phyloP scores from a whole-genome alignment of 2,329 filamentous ascomycete species.

The Didymella lethalis region DNA sequence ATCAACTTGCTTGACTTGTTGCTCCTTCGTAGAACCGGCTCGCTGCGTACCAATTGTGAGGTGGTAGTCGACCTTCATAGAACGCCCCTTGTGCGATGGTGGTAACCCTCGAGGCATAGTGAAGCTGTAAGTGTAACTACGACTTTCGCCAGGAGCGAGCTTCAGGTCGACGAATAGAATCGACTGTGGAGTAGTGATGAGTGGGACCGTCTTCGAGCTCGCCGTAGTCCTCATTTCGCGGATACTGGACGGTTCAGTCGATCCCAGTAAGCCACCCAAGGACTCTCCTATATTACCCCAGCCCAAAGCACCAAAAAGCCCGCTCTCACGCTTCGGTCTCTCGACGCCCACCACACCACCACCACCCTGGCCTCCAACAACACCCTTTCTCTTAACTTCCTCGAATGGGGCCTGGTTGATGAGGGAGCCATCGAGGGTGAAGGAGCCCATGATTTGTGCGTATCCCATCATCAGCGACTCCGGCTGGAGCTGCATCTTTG shows the following conservation, averaged over 20 bases:
- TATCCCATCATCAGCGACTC: constrained; percentile 98
- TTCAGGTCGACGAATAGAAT: constrained; percentile 94
- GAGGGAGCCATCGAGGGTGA: constrained; percentile 88
- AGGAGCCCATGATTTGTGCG: constrained; percentile 90
- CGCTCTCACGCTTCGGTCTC: constrained; percentile 74
- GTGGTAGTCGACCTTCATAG: constrained; percentile 92
- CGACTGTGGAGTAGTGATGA: constrained; percentile 94
- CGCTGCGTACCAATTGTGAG: constrained; percentile 91
- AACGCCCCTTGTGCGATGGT: constrained; percentile 87
- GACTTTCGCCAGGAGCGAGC: constrained; percentile 86
- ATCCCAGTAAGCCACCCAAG: constrained; percentile 84
- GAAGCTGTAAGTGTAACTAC: constrained; percentile 86
- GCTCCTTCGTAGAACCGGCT: constrained; percentile 77
- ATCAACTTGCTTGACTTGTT: constrained; percentile 85
- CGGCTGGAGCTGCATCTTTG: constrained; percentile 55
- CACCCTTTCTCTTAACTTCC: constrained; percentile 92
- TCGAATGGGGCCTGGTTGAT: constrained; percentile 91
- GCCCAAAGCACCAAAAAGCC: constrained; percentile 82
- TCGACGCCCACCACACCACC: constrained; percentile 87
- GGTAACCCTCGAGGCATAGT: constrained; percentile 87
- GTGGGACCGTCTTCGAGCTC: constrained; percentile 84
- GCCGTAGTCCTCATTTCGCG: constrained; percentile 92
- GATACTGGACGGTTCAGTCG: constrained; percentile 87
- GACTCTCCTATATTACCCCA: constrained; percentile 91
- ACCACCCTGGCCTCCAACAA: constrained; percentile 81